Base-by-base conservation (phyloP, 805 yeast genomes). In the Hanseniaspora pseudoguilliermondii region DNA sequence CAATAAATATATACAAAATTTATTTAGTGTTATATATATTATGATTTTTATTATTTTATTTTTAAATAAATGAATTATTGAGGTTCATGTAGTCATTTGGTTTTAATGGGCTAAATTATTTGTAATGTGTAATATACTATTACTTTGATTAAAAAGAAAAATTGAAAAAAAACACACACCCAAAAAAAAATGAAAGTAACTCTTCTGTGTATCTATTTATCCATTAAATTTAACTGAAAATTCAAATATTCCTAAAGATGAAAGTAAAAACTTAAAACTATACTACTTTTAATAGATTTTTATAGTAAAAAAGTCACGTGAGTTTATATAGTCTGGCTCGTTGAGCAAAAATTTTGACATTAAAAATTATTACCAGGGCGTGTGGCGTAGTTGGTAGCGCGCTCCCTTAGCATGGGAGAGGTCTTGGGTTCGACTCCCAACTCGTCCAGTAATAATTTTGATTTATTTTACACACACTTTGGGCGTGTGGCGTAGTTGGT, bases 301-400 rank as follows among this genome's bases (percentile, higher is more conserved):
- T 29, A 29, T 29, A 8, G 7, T 2, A 5, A 32, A 32, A 32
- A 11, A 7, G 16, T 13, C 25, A 18, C 44, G 25, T 41, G 25
- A 25, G 3, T 41, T 18, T 8, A 29, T 9, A 9, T 29, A 29
- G 32, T 29, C 11, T 2, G 32, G 32, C 11, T 29, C 11, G 32
- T 42, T 21, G 21, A 42, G n/a, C 8, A 21, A 42, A 42, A 8
- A 2, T 44, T 23, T 23, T 23, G 25, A 23, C 25, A 23, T 23
- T 2, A 43, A 25, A 16, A 44, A n/a, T 29, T 41, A 50, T 36
- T 43, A 44, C 44, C 20, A 18, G 84, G 84, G 84, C 83, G 81
- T 80, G 83, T 80, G 84, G 84, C 84, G 84, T 77, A 80, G 84
- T 80, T 78, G 84, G 84, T 80, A 80, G 84, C 84, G 84, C 84